Conservation (phyloP, 495 filamentous ascomycete species). For the Lasiosphaeriaceae sp. region DNA sequence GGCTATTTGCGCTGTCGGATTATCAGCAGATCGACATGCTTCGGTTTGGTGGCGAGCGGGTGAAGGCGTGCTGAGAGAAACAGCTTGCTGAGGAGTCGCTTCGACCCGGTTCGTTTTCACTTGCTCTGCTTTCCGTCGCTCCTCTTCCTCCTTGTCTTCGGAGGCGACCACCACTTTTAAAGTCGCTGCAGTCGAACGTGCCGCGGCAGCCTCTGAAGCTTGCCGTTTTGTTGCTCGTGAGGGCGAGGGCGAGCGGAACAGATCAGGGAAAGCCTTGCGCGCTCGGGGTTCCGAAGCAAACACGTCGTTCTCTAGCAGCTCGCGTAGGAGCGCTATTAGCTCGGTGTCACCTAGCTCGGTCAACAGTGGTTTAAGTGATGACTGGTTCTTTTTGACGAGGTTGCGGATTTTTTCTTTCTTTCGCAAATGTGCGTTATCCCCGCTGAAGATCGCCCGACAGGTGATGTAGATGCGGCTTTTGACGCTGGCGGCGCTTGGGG, state of each 20-base stretch:
- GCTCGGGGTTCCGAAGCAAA: neutral
- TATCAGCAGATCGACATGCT: neutral
- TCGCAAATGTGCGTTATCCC: neutral
- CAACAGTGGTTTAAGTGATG: neutral
- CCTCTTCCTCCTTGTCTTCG: neutral
- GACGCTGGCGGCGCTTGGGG: too few relatives aligned
- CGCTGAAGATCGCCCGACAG: neutral
- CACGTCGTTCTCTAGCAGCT: neutral
- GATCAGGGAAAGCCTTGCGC: neutral
- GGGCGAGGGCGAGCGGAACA: neutral
- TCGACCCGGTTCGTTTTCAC: too few relatives aligned
- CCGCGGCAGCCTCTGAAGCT: neutral
- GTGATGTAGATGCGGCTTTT: neutral
- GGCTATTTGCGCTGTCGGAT: neutral
- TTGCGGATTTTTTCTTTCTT: neutral
- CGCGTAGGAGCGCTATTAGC: neutral
- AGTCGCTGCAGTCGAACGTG: neutral
- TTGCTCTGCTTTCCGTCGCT: neutral
- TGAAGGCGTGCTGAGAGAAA: neutral
- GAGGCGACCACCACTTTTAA: neutral
- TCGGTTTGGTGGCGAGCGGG: too few relatives aligned
- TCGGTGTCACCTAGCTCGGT: neutral
- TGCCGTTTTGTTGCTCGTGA: neutral
- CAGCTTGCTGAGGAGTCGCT: neutral
- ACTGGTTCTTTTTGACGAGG: neutral